Base-by-base conservation (phyloP, 2,329 filamentous ascomycete species). In the Alternaria rosae region DNA sequence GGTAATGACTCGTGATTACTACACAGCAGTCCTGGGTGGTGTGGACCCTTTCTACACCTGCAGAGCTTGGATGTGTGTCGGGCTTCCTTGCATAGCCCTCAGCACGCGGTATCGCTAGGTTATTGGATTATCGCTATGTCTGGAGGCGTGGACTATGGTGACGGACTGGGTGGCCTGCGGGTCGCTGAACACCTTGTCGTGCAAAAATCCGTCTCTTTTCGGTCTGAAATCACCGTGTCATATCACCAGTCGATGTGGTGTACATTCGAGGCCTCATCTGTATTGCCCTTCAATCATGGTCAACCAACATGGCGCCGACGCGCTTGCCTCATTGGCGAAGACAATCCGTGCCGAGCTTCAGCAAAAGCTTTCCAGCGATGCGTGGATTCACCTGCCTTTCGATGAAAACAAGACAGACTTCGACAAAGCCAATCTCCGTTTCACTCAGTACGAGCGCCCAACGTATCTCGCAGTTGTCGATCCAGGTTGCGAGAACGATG, bases 391-490 rank as follows among this genome's bases (percentile, higher is more conserved):
- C 20, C 30, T 60, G 1, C 44, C 44, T 12, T 60, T 51, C n/a
- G 57, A 60, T 21, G 7, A 13, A 20, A 44, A 60, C 35, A 56
- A 13, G 3, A 51, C 44, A 11, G 32, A 35, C n/a, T 60, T 56
- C 35, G 52, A 56, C 4, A 55, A 60, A 9, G 32, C 35, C 21
- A 51, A 60, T 32, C 21, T 60, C 10, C 57, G 57, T n/a, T 60
- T 60, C 35, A 60, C 52, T 21, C 52, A 60, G 52, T 60, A 60
- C 21, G 52, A 50, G 52, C 52, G 44, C 15, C 57, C 57, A 30
- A 60, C 35, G 25, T 60, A 56, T 25, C 52, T 60, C n/a, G 57
- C 32, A 23, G 9, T 60, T 15, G 44, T 60, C 44, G 21, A 56
- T 11, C 57, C 57, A 60, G 20, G 35, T 13, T 54, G 50, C 41